Evolutionary conservation across 2,329 filamentous ascomycete species (phyloP), one percentile per base, ranked within the genome.

Genomic region (Hymenoscyphus repandus): DNA sequence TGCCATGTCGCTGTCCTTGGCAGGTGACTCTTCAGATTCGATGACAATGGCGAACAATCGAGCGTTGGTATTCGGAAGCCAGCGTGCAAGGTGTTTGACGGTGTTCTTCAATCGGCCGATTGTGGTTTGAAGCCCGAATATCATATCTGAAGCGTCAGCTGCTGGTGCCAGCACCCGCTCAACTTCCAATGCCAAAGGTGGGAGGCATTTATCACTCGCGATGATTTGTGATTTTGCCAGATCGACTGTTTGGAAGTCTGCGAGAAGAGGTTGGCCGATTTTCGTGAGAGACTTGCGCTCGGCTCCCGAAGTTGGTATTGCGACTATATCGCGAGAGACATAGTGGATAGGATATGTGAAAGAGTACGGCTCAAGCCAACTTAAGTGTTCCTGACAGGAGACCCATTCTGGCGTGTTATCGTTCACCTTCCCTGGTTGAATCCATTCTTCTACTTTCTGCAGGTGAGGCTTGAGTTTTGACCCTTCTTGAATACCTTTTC

Each of bases 61-160:
- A 22, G 62, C 62, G 45, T 56, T 58, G 11, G 61, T 64, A 43
- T 64, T 40, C 32, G 63, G 58, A 1, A 66, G 54, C 64, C 63
- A 66, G n/a, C 63, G 55, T 30, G 53, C 59, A 17, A 66, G 44
- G 45, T 65, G 63, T 43, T 60, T 61, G 13, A 62, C 58, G 3
- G 63, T 64, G 18, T 60, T 61, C 17, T 56, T 59, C 27, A 66
- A 51, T 7, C 63, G 55, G 9, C 48, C 48, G 32, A 66, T 61
- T 10, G 62, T 66, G 0, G 64, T 66, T 37, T 63, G 61, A 9
- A 65, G 34, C 10, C 62, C 63, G 47, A 66, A 66, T 65, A 81
- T 76, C 66, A 81, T 79, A 54, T 80, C 76, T 46, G 76, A 77
- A 6, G 77, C 71, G 53, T 82, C 77, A 51, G 73, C 51, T 17